Conservation (phyloP, 2,329 filamentous ascomycete species). For the Hymenoscyphus linearis region DNA sequence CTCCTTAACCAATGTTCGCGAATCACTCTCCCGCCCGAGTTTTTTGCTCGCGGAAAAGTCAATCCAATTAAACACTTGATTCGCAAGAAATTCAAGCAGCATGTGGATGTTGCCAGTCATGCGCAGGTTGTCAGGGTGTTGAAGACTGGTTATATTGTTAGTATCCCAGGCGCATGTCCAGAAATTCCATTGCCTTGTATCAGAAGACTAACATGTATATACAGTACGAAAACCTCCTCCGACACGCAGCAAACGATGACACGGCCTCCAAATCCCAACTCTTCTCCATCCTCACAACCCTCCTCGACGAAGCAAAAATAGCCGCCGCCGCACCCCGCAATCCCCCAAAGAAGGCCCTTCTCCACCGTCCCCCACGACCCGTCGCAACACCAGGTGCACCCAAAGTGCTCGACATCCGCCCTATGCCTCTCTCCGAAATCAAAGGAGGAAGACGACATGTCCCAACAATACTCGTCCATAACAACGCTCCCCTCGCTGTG, state of each 20-base stretch:
- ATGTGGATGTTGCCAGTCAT: constrained; percentile 50
- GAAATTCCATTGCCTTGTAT: not conserved
- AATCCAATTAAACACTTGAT: constrained; percentile 52
- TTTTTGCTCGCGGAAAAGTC: constrained; percentile 30
- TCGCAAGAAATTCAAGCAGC: constrained; percentile 56
- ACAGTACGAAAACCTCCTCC: constrained; percentile 28
- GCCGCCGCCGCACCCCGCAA: not conserved
- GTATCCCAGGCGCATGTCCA: constrained; percentile 2
- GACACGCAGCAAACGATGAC: constrained; percentile 22
- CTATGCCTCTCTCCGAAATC: constrained; percentile 45
- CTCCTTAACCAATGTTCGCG: constrained; percentile 54
- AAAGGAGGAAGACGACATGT: constrained; percentile 47
- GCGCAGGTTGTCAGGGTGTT: constrained; percentile 51
- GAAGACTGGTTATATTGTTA: constrained; percentile 61
- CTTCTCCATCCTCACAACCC: constrained; percentile 32
- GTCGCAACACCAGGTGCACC: constrained; percentile 30
- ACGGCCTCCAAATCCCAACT: constrained; percentile 21
- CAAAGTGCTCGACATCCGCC: constrained; percentile 45
- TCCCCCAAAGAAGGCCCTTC: constrained; percentile 6
- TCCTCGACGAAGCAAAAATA: not conserved
- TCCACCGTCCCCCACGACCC: constrained; percentile 10
- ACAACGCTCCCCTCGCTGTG: constrained; percentile 55
- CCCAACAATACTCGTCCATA: constrained; percentile 46
- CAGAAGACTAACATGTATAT: not conserved
- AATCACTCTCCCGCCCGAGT: constrained; percentile 47